Base-by-base conservation (phyloP, 768 basidiomycete species). In the Pleurotus giganteus region DNA sequence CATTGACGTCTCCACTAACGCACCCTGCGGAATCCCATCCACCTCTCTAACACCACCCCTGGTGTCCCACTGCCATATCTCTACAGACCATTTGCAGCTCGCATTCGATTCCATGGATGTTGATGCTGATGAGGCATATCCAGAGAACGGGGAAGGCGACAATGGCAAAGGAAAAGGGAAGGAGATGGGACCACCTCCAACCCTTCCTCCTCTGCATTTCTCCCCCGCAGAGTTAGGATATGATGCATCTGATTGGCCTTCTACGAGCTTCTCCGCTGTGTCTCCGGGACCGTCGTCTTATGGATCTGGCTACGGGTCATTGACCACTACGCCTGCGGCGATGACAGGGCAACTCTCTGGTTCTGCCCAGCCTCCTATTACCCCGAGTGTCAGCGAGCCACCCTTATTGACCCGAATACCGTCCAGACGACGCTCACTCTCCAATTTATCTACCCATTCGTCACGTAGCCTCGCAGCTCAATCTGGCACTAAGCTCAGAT, bases 191-290 rank as follows among this genome's bases (percentile, higher is more conserved):
- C 69, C 65, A 61, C 80, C 85, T 43, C 84, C 88, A 55, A 74
- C 74, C 65, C 75, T 89, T 57, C 86, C 88, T 56, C 86, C 88
- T 58, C 73, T 89, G 56, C 71, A 77, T 28, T 84, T 91, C 62
- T 74, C 81, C 47, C 73, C 81, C 27, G 71, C 85, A 32, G 74
- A 75, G 54, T 73, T 88, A 58, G 71, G 68, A 49, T 80, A 76
- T 61, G 66, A 62, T 24, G 64, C 74, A 47, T 65, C 72, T 43
- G 66, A 66, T 57, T 74, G 75, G 70, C 68, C 74, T 28, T 70
- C 73, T 23, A 60, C 70, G 19, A 43, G 57, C 43, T 70, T 71
- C 9, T 63, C 66, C 17, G 61, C 66, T 5, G 62, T 21, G n/a
- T 37, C 66, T 27, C 60, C 74, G 11, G 74, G 74, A 6, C 74